phyloP scores from a whole-genome alignment of 192 early-diverging fungal species.

The Coemansia sp. region DNA sequence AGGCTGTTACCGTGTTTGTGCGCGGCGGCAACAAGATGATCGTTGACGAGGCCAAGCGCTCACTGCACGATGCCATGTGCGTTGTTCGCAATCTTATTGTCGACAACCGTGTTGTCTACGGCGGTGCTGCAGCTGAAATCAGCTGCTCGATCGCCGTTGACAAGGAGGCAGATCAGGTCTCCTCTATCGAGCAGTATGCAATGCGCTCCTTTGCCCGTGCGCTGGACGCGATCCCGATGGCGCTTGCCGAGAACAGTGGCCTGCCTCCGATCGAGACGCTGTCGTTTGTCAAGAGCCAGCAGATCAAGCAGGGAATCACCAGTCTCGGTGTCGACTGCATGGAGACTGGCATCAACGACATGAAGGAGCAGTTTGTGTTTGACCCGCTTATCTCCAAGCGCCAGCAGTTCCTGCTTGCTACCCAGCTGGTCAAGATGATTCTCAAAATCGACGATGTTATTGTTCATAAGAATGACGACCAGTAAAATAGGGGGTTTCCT shows the following conservation, averaged over 20 bases:
- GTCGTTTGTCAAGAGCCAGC: constrained; percentile 92
- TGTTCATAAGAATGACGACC: constrained; percentile 48
- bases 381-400: constrained; percentile 99
- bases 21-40: constrained; percentile 99
- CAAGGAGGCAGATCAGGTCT: constrained; percentile 86
- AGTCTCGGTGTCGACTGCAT: constrained; percentile 97
- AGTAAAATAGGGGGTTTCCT: constrained; percentile 1
- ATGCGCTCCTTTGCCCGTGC: constrained; percentile 98
- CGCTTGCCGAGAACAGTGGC: constrained; percentile 97
- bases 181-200: constrained; percentile 98
- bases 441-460: constrained; percentile 95
- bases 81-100: constrained; percentile 96
- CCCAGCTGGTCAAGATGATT: constrained; percentile 99
- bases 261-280: constrained; percentile 95
- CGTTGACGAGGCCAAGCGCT: constrained; percentile 98
- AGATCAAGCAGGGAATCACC: constrained; percentile 83
- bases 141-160: constrained; percentile 91
- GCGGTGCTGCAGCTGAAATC: constrained; percentile 98
- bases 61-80: constrained; percentile 98
- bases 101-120: constrained; percentile 99
- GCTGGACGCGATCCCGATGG: constrained; percentile 90
- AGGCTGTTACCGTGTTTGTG: constrained; percentile 95
- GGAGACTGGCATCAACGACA: constrained; percentile 89
- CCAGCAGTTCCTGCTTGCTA: constrained; percentile 96
- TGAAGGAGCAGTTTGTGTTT: constrained; percentile 97